These are phyloP conservation scores for Pseudopithomyces chartarum DNA, from an alignment of 2,329 filamentous ascomycete genomes.

Conservation along the genomic window DNA sequence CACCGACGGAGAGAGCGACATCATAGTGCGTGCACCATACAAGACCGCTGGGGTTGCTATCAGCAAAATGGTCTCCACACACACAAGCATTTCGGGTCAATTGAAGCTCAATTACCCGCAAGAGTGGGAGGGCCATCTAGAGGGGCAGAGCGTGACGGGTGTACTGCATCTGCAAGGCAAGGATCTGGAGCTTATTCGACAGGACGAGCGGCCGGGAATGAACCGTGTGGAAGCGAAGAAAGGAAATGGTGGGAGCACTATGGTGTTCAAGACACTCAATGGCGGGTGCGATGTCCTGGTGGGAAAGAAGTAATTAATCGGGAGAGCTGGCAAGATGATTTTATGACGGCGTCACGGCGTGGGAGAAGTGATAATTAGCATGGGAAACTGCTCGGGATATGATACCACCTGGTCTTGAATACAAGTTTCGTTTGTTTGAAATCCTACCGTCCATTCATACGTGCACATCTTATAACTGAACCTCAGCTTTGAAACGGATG, in stretches of 20 bases:
- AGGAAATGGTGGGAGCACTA: constrained; percentile 38
- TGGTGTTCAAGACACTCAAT: constrained; percentile 42
- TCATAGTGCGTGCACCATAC: constrained; percentile 43
- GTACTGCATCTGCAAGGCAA: constrained; percentile 45
- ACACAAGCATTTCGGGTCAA: constrained; percentile 42
- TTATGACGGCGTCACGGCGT: constrained; percentile 3
- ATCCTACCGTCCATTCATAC: background rate
- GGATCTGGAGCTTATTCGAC: constrained; percentile 39
- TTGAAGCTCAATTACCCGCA: constrained; percentile 47
- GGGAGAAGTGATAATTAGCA: background rate
- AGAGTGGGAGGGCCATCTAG: constrained; percentile 49
- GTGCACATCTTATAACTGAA: constrained; percentile 1
- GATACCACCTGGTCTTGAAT: constrained; percentile 11
- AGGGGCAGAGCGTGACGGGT: constrained; percentile 45
- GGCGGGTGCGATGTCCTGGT: constrained; percentile 39
- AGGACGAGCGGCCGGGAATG: constrained; percentile 31
- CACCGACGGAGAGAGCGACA: constrained; percentile 38
- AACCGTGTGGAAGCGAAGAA: constrained; percentile 48
- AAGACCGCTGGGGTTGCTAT: constrained; percentile 26
- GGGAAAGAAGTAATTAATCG: constrained; percentile 27
- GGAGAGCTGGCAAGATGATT: background rate
- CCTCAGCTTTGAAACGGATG: background rate
- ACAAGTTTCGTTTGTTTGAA: background rate
- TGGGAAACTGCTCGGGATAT: background rate
- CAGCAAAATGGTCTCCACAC: constrained; percentile 36